Percentiles rank a stretch among this genome's conserved stretches.
phyloP scores from a whole-genome alignment of 2,329 filamentous ascomycete species.

The Colletotrichum sp. region DNA sequence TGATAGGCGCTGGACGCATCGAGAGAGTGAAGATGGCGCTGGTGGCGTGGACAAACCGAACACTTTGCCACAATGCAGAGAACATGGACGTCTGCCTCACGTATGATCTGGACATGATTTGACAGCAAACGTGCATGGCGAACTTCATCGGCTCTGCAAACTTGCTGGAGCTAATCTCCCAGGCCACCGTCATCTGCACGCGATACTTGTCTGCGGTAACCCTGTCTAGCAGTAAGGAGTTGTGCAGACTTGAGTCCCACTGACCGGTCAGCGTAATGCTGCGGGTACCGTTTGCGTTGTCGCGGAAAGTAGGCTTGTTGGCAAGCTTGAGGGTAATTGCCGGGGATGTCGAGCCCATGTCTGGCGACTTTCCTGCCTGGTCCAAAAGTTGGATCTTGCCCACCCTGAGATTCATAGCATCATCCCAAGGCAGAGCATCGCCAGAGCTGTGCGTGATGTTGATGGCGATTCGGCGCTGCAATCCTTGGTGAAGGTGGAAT shows the following conservation, averaged over 20 bases:
- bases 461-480: slow-evolving; percentile 87
- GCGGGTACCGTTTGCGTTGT: slow-evolving; percentile 88
- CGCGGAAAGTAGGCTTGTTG: slow-evolving; percentile 77
- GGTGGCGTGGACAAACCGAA: slow-evolving; percentile 85
- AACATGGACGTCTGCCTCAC: slow-evolving; percentile 88
- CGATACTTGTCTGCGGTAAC: slow-evolving; percentile 92
- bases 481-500: slow-evolving; percentile 93
- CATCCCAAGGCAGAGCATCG: slow-evolving; percentile 86
- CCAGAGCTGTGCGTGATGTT: slow-evolving; percentile 92
- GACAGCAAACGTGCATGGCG: slow-evolving; percentile 78
- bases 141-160: slow-evolving; percentile 91
- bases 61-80: slow-evolving; percentile 83
- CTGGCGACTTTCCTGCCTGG: slow-evolving; percentile 81
- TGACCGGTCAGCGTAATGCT: slow-evolving; percentile 88
- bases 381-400: slow-evolving; percentile 86
- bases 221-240: slow-evolving; percentile 90
- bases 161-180: slow-evolving; percentile 84
- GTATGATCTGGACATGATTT: slow-evolving; percentile 84
- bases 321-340: slow-evolving; percentile 81
- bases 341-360: slow-evolving; percentile 73
- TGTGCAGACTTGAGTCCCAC: slow-evolving; percentile 95
- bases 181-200: slow-evolving; percentile 85
- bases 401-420: slow-evolving; percentile 77
- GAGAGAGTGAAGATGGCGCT: slow-evolving; percentile 86
- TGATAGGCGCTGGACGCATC: slow-evolving; percentile 87